phyloP scores from a whole-genome alignment of 1,284 basidiomycete genomes.

The Termitomyces sp. region DNA sequence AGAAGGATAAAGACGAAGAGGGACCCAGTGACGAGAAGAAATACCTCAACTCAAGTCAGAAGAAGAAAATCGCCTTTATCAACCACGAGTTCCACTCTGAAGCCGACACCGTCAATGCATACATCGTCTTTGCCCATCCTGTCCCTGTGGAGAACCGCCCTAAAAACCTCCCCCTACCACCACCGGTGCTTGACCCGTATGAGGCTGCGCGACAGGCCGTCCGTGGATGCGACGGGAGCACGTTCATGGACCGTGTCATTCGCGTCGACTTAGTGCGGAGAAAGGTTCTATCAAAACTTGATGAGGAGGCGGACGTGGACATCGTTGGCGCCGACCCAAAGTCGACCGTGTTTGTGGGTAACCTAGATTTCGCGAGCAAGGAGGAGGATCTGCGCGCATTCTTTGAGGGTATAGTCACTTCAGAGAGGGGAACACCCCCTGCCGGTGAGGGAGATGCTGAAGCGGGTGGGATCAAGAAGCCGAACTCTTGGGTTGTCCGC shows the following conservation, averaged over 20 bases:
- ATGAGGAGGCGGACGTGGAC: conserved; percentile 12
- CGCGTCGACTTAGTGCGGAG: conserved; percentile 67
- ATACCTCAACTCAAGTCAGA: conserved; percentile 79
- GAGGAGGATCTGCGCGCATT: conserved; percentile 88
- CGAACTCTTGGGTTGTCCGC: conserved; percentile 68
- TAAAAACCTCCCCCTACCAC: conserved; percentile 53
- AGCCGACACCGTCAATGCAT: conserved; percentile 74
- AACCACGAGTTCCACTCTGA: conserved; percentile 81
- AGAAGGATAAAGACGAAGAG: conserved; percentile 37
- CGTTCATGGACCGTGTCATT: conserved; percentile 72
- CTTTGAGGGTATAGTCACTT: conserved; percentile 76
- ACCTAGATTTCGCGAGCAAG: conserved; percentile 86
- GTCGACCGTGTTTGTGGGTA: conserved; percentile 86
- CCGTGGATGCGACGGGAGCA: conserved; percentile 62
- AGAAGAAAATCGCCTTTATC: conserved; percentile 94
- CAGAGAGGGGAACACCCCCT: conserved; percentile 64
- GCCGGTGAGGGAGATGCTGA: conserved; percentile 21
- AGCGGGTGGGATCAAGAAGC: conserved; percentile 25
- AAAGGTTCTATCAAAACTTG: conserved; percentile 17
- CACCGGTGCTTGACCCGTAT: conserved; percentile 60
- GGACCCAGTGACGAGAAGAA: conserved; percentile 51
- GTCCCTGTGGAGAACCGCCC: conserved; percentile 36
- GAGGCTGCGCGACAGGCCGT: conserved; percentile 65
- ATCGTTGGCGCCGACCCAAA: conserved; percentile 58
- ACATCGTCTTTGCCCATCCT: conserved; percentile 81